A percentile compares a stretch with the other conserved stretches of the same genome.
phyloP scores from a whole-genome alignment of 352 stramenopile species.

The Poterioochromonas sp. region DNA sequence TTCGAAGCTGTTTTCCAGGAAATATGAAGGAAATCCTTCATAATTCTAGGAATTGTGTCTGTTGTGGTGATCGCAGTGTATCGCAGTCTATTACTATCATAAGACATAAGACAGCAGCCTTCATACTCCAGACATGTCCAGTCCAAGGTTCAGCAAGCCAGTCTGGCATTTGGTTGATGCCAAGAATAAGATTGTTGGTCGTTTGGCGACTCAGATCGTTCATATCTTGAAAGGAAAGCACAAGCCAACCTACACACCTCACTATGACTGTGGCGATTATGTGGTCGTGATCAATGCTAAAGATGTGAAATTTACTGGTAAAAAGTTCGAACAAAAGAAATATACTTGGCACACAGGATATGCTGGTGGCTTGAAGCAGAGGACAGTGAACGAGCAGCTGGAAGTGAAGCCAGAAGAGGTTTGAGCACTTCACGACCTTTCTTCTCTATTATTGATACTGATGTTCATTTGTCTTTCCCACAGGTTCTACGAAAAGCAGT shows the following conservation, averaged over 20 bases:
- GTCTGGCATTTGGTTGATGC: constrained; percentile 74
- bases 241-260: constrained; percentile 94
- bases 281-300: constrained; percentile 66
- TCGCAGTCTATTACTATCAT: no score
- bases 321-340: constrained; percentile 54
- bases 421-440: not conserved
- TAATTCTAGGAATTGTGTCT: no score
- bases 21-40: no score
- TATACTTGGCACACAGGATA: constrained; percentile 97
- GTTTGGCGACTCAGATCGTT: constrained; percentile 85
- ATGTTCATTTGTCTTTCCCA: not conserved
- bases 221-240: constrained; percentile 94
- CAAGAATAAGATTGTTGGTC: constrained; percentile 84
- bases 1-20: no score
- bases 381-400: constrained; percentile 80
- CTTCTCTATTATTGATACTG: not conserved
- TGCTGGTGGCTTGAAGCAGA: constrained; percentile 87
- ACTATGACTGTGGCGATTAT: constrained; percentile 91
- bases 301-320: constrained; percentile 45
- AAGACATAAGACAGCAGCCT: not conserved
- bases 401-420: constrained; percentile 82
- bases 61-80: no score
- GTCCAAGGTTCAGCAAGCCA: not conserved
- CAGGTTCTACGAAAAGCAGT: constrained; percentile 83
- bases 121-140: constrained; percentile 7